These are phyloP conservation scores for Naganishia vishniacii DNA, from an alignment of 768 basidiomycete species.

Conservation along the genomic window DNA sequence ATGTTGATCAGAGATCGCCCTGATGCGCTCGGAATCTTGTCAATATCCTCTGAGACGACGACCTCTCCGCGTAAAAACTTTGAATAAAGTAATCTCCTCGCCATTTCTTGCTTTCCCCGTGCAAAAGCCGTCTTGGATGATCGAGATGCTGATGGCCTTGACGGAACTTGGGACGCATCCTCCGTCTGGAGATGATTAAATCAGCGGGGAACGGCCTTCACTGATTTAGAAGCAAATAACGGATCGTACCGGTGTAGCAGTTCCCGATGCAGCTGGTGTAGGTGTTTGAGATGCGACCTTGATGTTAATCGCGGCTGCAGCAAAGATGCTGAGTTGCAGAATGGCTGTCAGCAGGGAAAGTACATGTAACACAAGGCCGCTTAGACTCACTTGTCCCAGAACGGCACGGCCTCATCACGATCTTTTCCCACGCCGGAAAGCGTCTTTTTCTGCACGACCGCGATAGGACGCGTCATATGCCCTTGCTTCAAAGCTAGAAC, in stretches of 20 bases:
- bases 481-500: conserved; percentile 67
- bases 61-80: conserved; percentile 74
- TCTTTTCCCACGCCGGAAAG: conserved; percentile 85
- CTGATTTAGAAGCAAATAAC: conserved; percentile 70
- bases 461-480: conserved; percentile 68
- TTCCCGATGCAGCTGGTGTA: conserved; percentile 18
- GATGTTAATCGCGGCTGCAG: conserved; percentile 75
- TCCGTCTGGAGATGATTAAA: conserved; percentile 8
- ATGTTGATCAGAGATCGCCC: not conserved
- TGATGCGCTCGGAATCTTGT: conserved; percentile 5
- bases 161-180: conserved; percentile 27
- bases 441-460: conserved; percentile 75
- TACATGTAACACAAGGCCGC: not conserved
- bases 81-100: conserved; percentile 67
- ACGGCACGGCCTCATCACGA: conserved; percentile 89
- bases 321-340: conserved; percentile 63
- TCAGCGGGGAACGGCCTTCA: not conserved
- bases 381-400: conserved; percentile 90
- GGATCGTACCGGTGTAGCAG: conserved; percentile 48
- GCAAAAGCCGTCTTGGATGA: conserved; percentile 41
- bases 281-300: conserved; percentile 51
- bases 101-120: conserved; percentile 69
- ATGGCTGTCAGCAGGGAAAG: no score
- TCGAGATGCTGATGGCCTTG: conserved; percentile 48
- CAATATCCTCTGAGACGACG: conserved; percentile 19